Percentiles rank a stretch among this genome's conserved stretches.
These are phyloP conservation scores for Rhynchosporium secalis DNA, from an alignment of 2,329 filamentous ascomycete species.

Conservation along the genomic window DNA sequence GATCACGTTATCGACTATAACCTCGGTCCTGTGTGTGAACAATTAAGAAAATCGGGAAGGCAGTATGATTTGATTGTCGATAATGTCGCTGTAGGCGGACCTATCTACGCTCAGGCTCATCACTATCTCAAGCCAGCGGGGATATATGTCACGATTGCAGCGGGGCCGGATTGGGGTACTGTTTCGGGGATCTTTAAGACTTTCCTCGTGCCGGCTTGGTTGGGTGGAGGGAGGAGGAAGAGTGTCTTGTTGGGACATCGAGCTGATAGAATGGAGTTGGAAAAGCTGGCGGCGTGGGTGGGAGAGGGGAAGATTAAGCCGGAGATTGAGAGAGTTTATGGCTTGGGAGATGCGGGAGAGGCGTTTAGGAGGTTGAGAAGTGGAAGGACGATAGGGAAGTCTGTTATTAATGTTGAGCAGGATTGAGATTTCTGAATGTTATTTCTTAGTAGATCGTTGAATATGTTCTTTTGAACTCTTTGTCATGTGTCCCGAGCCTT, in stretches of 20 bases:
- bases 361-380: background rate
- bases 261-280: background rate
- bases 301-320: background rate
- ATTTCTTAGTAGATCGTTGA: background rate
- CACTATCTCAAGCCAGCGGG: background rate
- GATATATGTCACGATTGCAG: background rate
- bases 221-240: background rate
- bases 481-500: background rate
- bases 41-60: background rate
- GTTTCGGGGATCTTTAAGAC: background rate
- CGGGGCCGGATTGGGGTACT: background rate
- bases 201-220: background rate
- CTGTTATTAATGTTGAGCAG: background rate
- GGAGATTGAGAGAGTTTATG: background rate
- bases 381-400: background rate
- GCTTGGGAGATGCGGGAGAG: background rate
- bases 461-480: background rate
- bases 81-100: background rate
- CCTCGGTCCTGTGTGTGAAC: background rate
- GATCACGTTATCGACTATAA: background rate
- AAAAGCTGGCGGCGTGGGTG: background rate
- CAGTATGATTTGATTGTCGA: background rate
- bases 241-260: background rate
- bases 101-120: background rate
- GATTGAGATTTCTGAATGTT: background rate